A percentile compares a stretch with the other conserved stretches of the same genome.
These are phyloP conservation scores for Rhododendron ferrugineum DNA, from an alignment of 148 eudicot species.

Conservation along the genomic window DNA sequence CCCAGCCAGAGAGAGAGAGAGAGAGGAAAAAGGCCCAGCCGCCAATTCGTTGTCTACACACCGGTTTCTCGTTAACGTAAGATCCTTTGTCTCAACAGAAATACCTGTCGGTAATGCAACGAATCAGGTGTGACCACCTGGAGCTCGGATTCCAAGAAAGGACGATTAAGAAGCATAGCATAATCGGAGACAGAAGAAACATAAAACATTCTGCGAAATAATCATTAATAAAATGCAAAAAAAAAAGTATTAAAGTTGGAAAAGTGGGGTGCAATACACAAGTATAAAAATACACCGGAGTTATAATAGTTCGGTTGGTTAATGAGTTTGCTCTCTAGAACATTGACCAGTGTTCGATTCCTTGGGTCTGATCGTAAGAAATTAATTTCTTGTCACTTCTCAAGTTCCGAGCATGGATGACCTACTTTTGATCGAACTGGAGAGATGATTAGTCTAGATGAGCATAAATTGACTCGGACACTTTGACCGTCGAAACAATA, in stretches of 20 bases:
- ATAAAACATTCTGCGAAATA: not conserved
- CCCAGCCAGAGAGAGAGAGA: not conserved
- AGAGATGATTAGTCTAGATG: too few species aligned
- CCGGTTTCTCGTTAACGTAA: not conserved
- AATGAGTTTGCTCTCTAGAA: too few species aligned
- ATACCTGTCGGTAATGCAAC: not conserved
- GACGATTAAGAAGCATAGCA: constrained; percentile 19
- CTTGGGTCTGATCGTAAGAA: too few species aligned
- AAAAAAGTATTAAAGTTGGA: not conserved
- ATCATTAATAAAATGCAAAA: not conserved
- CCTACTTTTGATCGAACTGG: too few species aligned
- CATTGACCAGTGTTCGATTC: too few species aligned
- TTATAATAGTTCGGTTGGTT: too few species aligned
- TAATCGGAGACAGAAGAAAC: constrained; percentile 3
- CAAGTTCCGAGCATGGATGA: too few species aligned
- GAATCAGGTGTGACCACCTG: constrained; percentile 2
- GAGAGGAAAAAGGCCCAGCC: not conserved
- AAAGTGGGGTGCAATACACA: not conserved
- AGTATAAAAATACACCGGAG: too few species aligned
- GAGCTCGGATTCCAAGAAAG: constrained; percentile 25
- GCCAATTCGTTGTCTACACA: not conserved
- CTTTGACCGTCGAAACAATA: not conserved
- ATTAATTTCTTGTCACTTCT: too few species aligned
- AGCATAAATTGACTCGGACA: too few species aligned
- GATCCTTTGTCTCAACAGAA: constrained; percentile 4